Base-by-base conservation (phyloP, 345 rosid genomes). In the Boechera retrofracta region DNA sequence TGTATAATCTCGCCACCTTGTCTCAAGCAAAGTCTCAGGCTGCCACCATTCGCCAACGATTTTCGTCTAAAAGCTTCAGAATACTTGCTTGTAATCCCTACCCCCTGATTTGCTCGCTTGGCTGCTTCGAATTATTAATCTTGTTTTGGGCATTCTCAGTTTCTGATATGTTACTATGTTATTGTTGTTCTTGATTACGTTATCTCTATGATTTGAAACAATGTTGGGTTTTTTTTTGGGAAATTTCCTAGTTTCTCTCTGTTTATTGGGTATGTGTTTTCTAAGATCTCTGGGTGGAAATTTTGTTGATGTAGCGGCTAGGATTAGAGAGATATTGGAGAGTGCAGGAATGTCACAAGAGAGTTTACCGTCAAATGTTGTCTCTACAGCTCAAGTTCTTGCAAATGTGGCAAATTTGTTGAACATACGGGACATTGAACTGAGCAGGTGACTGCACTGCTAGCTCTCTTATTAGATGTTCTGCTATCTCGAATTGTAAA, bases 1-100 rank as follows among this genome's bases (percentile, higher is more conserved):
- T 95, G 77, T 67, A 89, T 80, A 92, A 91, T 67, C 79, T 92
- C 55, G 98, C 96, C 44, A 80, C 91, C 33, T 82, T 83, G 18
- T 95, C 98, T 9, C 99, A 92, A 69, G 89, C 97, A 59, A 92
- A 92, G 73, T 83, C 96, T 10, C 88, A 92, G 61, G 91, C 99
- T 42, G 93, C 98, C 59, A 82, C 64, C 84, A 91, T 95, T 61
- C 58, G 97, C 97, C 48, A 85, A 87, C 39, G 99, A 95, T 86
- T 92, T 95, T 74, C 94, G 98, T 61, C 89, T 66, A n/a, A 95
- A 92, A 42, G 90, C 97, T 47, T 80, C 91, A 0, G 99, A 92
- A 77, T 92, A 71, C 51, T 63, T 47, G 48, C 61, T 68, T 63
- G 5, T 16, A 5, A 38, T 38, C 31, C 48, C n/a, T 36, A 18